Evolutionary conservation across 129 eudicot genomes (phyloP), one percentile per base, ranked within the genome.

Genomic region (Cynara cardunculus): DNA sequence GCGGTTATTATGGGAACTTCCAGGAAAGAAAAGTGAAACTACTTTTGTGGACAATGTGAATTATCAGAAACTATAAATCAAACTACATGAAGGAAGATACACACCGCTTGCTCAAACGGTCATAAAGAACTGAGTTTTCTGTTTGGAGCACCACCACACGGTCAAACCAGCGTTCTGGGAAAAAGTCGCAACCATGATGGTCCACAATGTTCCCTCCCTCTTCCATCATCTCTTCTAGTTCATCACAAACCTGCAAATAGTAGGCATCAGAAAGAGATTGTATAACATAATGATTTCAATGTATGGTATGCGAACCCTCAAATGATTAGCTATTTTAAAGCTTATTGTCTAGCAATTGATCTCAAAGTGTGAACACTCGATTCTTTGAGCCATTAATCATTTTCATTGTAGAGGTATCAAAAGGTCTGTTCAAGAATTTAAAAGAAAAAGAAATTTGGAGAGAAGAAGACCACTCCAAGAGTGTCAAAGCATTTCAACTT

Each of bases 141-240:
- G 97, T 87, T 86, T 86, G 97, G 69, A 94, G 97, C 65, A 94
- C 98, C 64, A 89, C 96, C 69, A 92, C 94, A 26, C 86, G 89
- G 80, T 94, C 96, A 78, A 94, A 94, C 97, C 97, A 92, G 35
- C 96, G 96, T 71, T 96, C 95, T 28, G 99, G 99, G 70, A 96
- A 96, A 78, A 93, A 96, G 82, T 96, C 99, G 12, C 98, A 92
- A 30, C 99, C 98, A 72, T 96, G 99, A 78, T 96, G 86, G 83
- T 96, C 99, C 80, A 96, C 95, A 41, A 96, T 96, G 89, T 84
- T 89, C 78, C 99, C 98, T 56, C 99, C 98, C 72, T 81, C 89
- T 84, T 88, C 97, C 98, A 96, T 96, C 81, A 89, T 81, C 53
- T 92, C 96, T 79, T 96, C 99, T 64, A 96, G 97, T 83, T 96